Evolutionary conservation across 345 rosid genomes (phyloP), one percentile per base, ranked within the genome.

Genomic region (Anacardium occidentale): DNA sequence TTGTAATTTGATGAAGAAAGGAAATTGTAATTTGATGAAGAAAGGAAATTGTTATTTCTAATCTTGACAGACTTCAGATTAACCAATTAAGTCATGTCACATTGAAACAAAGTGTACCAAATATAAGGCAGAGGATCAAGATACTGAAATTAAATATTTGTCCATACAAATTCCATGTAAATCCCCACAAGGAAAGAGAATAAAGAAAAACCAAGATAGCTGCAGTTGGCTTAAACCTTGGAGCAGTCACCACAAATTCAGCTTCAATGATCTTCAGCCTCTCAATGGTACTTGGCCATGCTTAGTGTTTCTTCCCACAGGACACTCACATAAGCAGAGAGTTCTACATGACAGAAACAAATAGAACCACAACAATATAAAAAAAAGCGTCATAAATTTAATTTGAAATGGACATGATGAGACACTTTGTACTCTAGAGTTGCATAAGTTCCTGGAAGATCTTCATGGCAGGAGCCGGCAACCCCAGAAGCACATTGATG

Each of bases 401-500:
- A 32, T 32, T 34, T 12, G 40, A n/a, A 29, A 9, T 24, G 53
- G 55, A 22, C 13, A 65, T 51, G n/a, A 60, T 63, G 42, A 15
- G 18, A 13, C 14, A 14, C 3, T 44, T n/a, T 22, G 34, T n/a
- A 40, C 34, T 69, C 79, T 72, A 86, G 69, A 88, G 78, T 68
- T 81, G 77, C 73, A 89, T 77, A 58, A 80, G 62, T 74, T 91
- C 85, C 75, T 88, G 78, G 76, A 91, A 91, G 75, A 78, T 77
- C 60, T 88, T 81, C 98, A 90, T 90, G 62, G 97, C 85, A 63
- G 90, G 78, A 75, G 85, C 82, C 12, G 98, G 98, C 86, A 91
- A 80, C 9, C 97, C 98, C 70, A 91, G 79, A 76, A 93, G 91
- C 83, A 94, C 92, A 75, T 91, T 91, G 47, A 94, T 85, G 87